These are phyloP conservation scores for Coniferiporia weirii DNA, from an alignment of 1,284 basidiomycete species.

Conservation along the genomic window DNA sequence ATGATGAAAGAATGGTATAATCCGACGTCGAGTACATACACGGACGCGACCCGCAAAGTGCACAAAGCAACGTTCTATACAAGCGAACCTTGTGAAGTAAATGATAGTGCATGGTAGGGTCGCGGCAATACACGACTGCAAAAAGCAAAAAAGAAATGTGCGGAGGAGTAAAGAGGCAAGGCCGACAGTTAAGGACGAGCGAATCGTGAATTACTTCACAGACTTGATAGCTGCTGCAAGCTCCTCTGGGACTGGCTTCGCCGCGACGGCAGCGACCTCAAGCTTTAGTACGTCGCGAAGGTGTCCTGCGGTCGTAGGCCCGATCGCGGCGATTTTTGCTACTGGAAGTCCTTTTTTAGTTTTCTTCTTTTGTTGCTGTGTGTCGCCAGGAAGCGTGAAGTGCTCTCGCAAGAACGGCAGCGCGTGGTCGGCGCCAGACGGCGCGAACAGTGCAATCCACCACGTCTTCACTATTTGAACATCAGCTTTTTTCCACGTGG, in stretches of 20 bases:
- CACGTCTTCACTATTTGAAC: conserved; percentile 28
- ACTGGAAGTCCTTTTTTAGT: conserved; percentile 11
- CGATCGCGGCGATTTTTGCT: conserved; percentile 53
- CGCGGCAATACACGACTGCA: not conserved
- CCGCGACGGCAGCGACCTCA: conserved; percentile 47
- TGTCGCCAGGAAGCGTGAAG: conserved; percentile 31
- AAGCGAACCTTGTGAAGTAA: too few relatives aligned
- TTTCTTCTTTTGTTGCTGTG: conserved; percentile 6
- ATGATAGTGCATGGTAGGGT: too few relatives aligned
- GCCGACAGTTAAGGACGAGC: not conserved
- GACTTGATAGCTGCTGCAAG: conserved; percentile 36
- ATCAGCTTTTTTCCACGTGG: not conserved
- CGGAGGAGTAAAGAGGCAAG: not conserved
- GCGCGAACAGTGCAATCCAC: conserved; percentile 76
- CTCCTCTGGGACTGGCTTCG: conserved; percentile 51
- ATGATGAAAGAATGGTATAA: too few relatives aligned
- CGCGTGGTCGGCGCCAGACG: conserved; percentile 59
- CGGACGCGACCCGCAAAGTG: too few relatives aligned
- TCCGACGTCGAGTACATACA: too few relatives aligned
- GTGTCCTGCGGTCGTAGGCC: conserved; percentile 56
- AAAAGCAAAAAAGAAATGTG: not conserved
- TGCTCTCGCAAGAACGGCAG: conserved; percentile 44
- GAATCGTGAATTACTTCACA: not conserved
- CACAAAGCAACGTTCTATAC: too few relatives aligned
- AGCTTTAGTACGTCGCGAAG: conserved; percentile 42